Percentiles rank a stretch among this genome's conserved stretches.
These are phyloP conservation scores for Aureobasidium zeae DNA, from an alignment of 2,329 filamentous ascomycete genomes.

Conservation along the genomic window DNA sequence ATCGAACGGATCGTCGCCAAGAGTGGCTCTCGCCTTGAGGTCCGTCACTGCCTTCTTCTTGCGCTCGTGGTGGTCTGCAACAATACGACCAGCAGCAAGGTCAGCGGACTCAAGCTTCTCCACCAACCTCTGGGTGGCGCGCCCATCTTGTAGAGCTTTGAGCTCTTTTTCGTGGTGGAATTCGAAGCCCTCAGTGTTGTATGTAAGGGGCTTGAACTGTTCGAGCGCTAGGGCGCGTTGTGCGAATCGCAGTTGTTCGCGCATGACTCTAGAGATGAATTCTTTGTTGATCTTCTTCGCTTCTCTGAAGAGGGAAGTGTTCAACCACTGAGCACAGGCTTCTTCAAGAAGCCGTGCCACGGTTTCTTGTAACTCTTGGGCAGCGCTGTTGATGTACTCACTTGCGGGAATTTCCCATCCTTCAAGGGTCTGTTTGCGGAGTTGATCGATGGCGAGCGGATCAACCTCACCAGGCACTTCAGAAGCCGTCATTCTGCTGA, in stretches of 20 bases:
- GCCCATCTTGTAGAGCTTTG: constrained; percentile 22
- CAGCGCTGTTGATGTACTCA: constrained; percentile 25
- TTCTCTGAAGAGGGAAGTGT: constrained; percentile 26
- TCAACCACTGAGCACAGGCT: constrained; percentile 25
- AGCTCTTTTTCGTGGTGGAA: constrained; percentile 20
- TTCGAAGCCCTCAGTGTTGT: constrained; percentile 22
- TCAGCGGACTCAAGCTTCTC: constrained; percentile 25
- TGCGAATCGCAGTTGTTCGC: constrained; percentile 23
- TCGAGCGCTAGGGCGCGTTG: constrained; percentile 27
- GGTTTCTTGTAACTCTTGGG: constrained; percentile 21
- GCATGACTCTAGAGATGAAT: constrained; percentile 24
- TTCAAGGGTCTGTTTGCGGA: constrained; percentile 25
- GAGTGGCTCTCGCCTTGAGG: constrained; percentile 24
- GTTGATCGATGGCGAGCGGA: constrained; percentile 26
- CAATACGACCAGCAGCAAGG: constrained; percentile 18
- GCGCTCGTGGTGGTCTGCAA: constrained; percentile 21
- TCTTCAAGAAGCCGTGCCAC: constrained; percentile 19
- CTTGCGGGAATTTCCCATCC: constrained; percentile 26
- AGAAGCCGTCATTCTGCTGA: constrained; percentile 18
- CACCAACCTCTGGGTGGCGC: constrained; percentile 23
- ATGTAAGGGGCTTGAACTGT: constrained; percentile 29
- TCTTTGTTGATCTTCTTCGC: constrained; percentile 22
- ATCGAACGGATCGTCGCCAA: constrained; percentile 50
- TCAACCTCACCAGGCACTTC: constrained; percentile 30
- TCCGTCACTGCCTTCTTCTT: constrained; percentile 26